Evolutionary conservation across 805 yeast species (phyloP).

Genomic region (Spathaspora passalidarum): DNA sequence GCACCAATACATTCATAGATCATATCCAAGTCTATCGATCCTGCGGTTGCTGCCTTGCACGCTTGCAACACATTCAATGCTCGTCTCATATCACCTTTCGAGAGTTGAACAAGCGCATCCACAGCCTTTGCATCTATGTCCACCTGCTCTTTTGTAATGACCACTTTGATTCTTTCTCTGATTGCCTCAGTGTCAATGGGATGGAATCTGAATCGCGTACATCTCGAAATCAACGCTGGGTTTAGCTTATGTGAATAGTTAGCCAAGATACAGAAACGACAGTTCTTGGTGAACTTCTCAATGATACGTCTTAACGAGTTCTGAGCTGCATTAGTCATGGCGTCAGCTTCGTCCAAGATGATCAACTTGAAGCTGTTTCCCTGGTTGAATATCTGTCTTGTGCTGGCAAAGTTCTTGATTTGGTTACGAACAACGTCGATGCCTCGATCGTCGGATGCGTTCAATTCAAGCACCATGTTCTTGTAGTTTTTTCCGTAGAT

Average conservation of each 20-base stretch:
- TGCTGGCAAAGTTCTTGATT: constrained; percentile 93
- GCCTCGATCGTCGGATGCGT: constrained; percentile 97
- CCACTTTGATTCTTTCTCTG: constrained; percentile 61
- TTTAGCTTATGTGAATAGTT: constrained; percentile 94
- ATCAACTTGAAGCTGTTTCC: constrained; percentile 76
- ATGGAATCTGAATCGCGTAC: constrained; percentile 90
- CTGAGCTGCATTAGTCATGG: constrained; percentile 87
- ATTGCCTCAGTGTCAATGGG: constrained; percentile 74
- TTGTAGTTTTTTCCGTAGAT: constrained; percentile 76
- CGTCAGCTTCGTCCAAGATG: constrained; percentile 94
- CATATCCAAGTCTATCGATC: constrained; percentile 65
- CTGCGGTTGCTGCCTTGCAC: constrained; percentile 69
- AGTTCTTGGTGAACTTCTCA: constrained; percentile 89
- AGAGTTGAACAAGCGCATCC: constrained; percentile 60
- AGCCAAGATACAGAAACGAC: constrained; percentile 94
- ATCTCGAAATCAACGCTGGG: constrained; percentile 91
- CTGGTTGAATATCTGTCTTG: constrained; percentile 80
- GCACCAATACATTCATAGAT: constrained; percentile 95
- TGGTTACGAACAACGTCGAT: constrained; percentile 97
- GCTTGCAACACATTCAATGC: constrained; percentile 94
- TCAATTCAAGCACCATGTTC: constrained; percentile 90
- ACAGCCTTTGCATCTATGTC: constrained; percentile 57
- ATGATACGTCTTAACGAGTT: constrained; percentile 80
- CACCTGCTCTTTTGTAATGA: constrained; percentile 66
- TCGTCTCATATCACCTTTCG: constrained; percentile 96